Evolutionary conservation across 2,329 filamentous ascomycete genomes (phyloP), one percentile per base, ranked within the genome.

Genomic region (Aspergillus tamarii): DNA sequence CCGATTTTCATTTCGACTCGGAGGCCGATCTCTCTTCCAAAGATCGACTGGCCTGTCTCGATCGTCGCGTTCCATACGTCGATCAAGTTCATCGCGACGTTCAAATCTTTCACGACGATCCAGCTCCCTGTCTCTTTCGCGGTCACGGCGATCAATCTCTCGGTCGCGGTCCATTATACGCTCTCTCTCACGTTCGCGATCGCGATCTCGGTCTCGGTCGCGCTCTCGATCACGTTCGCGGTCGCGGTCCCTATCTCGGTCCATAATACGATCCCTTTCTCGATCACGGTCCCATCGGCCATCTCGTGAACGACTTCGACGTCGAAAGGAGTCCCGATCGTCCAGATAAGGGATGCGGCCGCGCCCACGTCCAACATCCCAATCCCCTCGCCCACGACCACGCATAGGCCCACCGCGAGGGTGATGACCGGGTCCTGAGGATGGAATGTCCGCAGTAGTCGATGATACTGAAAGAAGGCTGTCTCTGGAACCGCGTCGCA

Each of bases 251-350:
- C 73, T 71, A 57, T 76, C 74, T 30, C 73, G 71, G 41, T 76
- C 74, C 30, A 71, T 60, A 26, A 71, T 65, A n/a, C 76, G 75
- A 70, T 63, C 73, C 61, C 77, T 73, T 19, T 78, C 76, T 19
- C 76, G 73, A 10, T 82, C 74, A 30, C 77, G 72, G 14, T 81
- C 79, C 66, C 79, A 77, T 74, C 80, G 77, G 9, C 73, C 70
- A 64, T 82, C 81, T 8, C 81, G 75, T 32, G 81, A 82, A 32
- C 80, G 75, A 70, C 81, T 82, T 26, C 81, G 74, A 52, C 78
- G 76, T 54, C 78, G 74, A 63, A 81, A 82, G 1, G 74, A 66
- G 63, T 82, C 79, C 12, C 80, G 77, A 60, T 82, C 80, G 61
- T 80, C 78, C 8, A 78, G 63, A 63, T 77, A 80, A 14, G 73